Conservation (phyloP, 1,284 basidiomycete genomes). For the Apiotrichum akiyoshidainum region DNA sequence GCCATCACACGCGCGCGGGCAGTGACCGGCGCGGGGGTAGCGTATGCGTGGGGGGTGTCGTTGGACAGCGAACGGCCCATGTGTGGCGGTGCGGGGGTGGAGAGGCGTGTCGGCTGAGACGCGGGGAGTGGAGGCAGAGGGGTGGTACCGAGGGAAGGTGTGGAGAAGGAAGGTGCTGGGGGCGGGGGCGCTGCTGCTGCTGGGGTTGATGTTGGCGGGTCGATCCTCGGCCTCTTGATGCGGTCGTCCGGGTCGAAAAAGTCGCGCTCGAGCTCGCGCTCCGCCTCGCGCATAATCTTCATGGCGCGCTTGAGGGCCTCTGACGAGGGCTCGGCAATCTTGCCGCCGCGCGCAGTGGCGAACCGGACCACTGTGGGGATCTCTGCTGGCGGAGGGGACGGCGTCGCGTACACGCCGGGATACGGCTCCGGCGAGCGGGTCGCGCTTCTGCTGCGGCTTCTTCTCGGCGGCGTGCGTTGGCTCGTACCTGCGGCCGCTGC, state of each 20-base stretch:
- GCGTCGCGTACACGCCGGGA: slow-evolving; percentile 4
- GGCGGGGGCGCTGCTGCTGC: background rate
- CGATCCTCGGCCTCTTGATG: slow-evolving; percentile 6
- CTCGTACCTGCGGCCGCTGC: background rate
- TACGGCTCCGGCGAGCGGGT: background rate
- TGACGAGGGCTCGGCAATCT: slow-evolving; percentile 29
- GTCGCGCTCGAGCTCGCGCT: slow-evolving; percentile 18
- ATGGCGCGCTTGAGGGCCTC: slow-evolving; percentile 29
- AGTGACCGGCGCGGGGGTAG: background rate
- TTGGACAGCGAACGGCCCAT: background rate
- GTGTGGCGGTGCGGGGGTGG: background rate
- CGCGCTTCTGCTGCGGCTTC: too few species aligned
- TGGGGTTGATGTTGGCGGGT: background rate
- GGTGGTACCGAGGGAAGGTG: background rate
- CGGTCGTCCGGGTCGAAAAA: slow-evolving; percentile 7
- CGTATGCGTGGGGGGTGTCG: background rate
- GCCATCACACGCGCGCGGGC: slow-evolving; percentile 13
- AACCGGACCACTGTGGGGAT: slow-evolving; percentile 32
- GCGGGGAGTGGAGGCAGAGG: background rate
- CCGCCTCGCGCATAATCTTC: slow-evolving; percentile 24
- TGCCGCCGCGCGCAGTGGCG: slow-evolving; percentile 29
- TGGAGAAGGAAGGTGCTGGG: background rate
- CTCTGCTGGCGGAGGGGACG: slow-evolving; percentile 4
- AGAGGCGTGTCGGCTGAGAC: background rate
- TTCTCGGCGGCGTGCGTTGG: too few species aligned